Conservation (phyloP, 352 stramenopile species). For the Phytophthora citricola region DNA sequence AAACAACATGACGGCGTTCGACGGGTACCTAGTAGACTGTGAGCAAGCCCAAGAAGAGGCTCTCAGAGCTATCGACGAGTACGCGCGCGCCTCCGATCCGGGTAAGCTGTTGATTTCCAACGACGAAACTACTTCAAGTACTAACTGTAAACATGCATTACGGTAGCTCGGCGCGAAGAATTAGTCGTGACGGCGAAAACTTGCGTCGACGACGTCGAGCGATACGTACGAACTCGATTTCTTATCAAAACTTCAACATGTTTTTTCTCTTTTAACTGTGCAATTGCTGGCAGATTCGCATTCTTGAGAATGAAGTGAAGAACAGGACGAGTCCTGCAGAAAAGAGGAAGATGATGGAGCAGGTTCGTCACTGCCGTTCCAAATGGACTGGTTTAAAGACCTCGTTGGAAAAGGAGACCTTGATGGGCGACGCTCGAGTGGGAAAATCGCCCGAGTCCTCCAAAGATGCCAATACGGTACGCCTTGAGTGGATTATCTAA, state of each 20-base stretch:
- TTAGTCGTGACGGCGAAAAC: slow-evolving; percentile 52
- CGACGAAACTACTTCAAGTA: too few species aligned
- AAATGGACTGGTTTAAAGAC: slow-evolving; percentile 58
- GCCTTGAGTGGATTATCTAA: neutral
- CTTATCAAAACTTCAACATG: neutral
- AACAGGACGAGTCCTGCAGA: slow-evolving; percentile 27
- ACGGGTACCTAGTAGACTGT: slow-evolving; percentile 66
- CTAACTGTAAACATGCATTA: neutral
- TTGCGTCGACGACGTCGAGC: slow-evolving; percentile 74
- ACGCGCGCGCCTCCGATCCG: slow-evolving; percentile 33
- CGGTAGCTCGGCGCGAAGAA: slow-evolving; percentile 47
- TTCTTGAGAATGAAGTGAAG: slow-evolving; percentile 70
- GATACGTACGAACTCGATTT: slow-evolving; percentile 48
- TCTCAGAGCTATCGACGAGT: slow-evolving; percentile 57
- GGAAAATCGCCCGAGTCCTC: slow-evolving; percentile 26
- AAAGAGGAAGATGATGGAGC: slow-evolving; percentile 59
- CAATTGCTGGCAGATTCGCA: slow-evolving; percentile 46
- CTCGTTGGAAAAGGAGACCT: slow-evolving; percentile 62
- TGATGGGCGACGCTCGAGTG: slow-evolving; percentile 52
- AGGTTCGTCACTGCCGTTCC: slow-evolving; percentile 53
- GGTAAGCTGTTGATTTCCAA: slow-evolving; percentile 23
- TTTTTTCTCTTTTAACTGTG: slow-evolving; percentile 2
- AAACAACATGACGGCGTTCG: slow-evolving; percentile 48
- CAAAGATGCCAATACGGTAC: slow-evolving; percentile 34
- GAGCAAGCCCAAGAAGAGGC: slow-evolving; percentile 53